Base-by-base conservation (phyloP, 257 asterid genomes). In the Osmanthus fragrans region DNA sequence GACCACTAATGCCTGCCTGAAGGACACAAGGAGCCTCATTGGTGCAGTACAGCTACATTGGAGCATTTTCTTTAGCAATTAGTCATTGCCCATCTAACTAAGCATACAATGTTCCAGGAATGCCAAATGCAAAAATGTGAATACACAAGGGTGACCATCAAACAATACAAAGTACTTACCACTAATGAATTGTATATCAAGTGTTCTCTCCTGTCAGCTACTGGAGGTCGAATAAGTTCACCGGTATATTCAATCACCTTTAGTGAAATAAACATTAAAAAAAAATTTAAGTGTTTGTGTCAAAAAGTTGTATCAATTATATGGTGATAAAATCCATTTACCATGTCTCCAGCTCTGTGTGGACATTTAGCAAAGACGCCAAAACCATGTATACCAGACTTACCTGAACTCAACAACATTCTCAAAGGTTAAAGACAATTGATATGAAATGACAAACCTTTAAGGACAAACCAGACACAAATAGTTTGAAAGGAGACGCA, bases 331-430 rank as follows among this genome's bases (percentile, higher is more conserved):
- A 70, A 77, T 77, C 54, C 74, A 81, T 82, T 79, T 84, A 96
- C 99, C 99, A 93, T 93, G 89, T 96, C 99, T 79, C 99, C 99
- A 0, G 99, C 99, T 84, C 84, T 90, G 74, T 90, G 96, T 15
- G 94, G 94, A 77, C 87, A 86, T 84, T 88, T 92, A 40, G 99
- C 82, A 79, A 96, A 92, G 87, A 96, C 88, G 70, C 99, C 99
- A 83, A 81, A 96, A 81, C 97, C 99, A 87, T 96, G 99, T 85
- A 96, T 91, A 67, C 96, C 87, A 29, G 99, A 96, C 86, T 96
- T 96, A 81, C 98, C 99, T 96, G 85, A 25, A 82, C 65, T 80
- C 78, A 80, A 79, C 19, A 82, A 76, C 71, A 86, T 45, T 69
- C 79, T 75, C 82, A 70, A 71, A 67, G 69, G 83, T 70, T 29